Evolutionary conservation across 345 rosid species (phyloP).

Genomic region (Litchi chinensis): DNA sequence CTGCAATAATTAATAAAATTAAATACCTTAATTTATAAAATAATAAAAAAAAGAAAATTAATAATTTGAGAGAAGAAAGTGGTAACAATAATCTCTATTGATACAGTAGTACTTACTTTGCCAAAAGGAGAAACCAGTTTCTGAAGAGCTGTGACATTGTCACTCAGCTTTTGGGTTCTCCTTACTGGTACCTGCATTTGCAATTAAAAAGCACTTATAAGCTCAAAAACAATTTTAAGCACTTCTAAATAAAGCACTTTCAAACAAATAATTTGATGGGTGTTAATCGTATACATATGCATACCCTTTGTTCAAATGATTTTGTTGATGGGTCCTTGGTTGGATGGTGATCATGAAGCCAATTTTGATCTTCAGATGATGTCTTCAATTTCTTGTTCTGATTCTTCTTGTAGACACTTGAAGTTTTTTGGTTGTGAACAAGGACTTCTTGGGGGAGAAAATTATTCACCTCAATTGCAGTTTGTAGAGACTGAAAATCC

Average conservation of each 20-base stretch:
- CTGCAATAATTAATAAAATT: slow-evolving; percentile 35
- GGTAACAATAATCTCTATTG: background rate
- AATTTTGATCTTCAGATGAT: slow-evolving; percentile 15
- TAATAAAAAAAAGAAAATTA: background rate
- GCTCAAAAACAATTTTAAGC: background rate
- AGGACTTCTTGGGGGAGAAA: background rate
- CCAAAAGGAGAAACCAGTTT: slow-evolving; percentile 79
- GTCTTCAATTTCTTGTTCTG: slow-evolving; percentile 34
- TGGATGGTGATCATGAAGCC: slow-evolving; percentile 16
- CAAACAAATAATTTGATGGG: background rate
- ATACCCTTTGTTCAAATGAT: slow-evolving; percentile 26
- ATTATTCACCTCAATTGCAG: slow-evolving; percentile 16
- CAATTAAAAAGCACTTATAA: background rate
- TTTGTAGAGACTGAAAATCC: slow-evolving; percentile 23
- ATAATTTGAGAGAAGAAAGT: background rate
- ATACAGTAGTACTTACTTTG: slow-evolving; percentile 40
- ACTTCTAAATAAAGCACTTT: background rate
- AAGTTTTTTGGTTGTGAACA: background rate
- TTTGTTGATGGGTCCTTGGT: background rate
- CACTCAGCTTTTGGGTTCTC: slow-evolving; percentile 67
- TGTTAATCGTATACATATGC: background rate
- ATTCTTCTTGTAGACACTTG: slow-evolving; percentile 27
- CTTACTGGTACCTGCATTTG: slow-evolving; percentile 41
- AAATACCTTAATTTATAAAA: background rate
- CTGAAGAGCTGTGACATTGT: slow-evolving; percentile 65